These are phyloP conservation scores for Pulicaria dysenterica DNA, from an alignment of 129 eudicot species.

Conservation along the genomic window DNA sequence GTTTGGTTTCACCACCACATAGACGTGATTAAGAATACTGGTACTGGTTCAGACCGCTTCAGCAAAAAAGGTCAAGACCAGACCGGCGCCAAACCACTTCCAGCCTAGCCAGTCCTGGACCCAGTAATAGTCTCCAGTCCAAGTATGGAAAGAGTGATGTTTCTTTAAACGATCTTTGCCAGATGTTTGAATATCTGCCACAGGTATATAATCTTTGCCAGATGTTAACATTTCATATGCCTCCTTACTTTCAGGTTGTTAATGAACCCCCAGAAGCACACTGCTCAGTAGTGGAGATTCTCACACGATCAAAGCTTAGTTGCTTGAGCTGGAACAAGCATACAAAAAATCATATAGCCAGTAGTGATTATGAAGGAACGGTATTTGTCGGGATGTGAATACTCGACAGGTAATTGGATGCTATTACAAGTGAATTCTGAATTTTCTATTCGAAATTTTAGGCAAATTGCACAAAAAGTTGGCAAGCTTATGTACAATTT, in stretches of 20 bases:
- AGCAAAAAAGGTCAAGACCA: too few species aligned
- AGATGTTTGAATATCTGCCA: conserved; percentile 1
- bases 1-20: too few species aligned
- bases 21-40: too few species aligned
- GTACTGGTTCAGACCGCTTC: too few species aligned
- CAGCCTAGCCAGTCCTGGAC: too few species aligned
- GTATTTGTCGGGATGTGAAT: conserved; percentile 70
- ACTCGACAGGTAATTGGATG: conserved; percentile 52
- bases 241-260: conserved; percentile 50
- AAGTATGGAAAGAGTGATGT: background rate
- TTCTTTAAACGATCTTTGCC: background rate
- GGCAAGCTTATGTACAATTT: too few species aligned
- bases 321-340: conserved; percentile 80
- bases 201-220: background rate
- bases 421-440: background rate
- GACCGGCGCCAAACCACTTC: too few species aligned
- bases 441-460: background rate
- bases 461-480: too few species aligned
- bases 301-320: conserved; percentile 72
- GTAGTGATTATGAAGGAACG: conserved; percentile 79
- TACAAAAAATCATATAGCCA: conserved; percentile 67
- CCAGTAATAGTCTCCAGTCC: too few species aligned
- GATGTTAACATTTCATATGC: conserved; percentile 11
- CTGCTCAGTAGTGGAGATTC: conserved; percentile 71
- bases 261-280: conserved; percentile 72